phyloP scores from a whole-genome alignment of 306 rosid species.

The Fragaria nilgerrensis region DNA sequence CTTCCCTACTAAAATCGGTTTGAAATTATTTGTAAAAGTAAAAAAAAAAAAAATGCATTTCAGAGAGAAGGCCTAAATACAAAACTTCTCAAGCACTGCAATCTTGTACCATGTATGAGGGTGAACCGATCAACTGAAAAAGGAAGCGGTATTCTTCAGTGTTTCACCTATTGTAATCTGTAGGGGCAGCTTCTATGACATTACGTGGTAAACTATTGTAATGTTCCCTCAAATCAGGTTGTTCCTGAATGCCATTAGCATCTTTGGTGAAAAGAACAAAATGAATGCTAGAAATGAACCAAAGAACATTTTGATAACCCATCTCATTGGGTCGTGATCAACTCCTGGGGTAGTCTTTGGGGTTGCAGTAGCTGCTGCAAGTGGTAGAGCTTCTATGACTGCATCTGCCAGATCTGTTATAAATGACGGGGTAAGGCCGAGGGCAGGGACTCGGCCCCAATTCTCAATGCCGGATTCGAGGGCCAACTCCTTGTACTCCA shows the following conservation, averaged over 20 bases:
- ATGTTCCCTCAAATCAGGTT: conserved; percentile 36
- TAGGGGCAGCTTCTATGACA: not conserved
- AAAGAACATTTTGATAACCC: conserved; percentile 59
- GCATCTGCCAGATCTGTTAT: conserved; percentile 90
- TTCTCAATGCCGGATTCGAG: conserved; percentile 88
- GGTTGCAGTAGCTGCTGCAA: conserved; percentile 62
- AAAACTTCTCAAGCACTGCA: not conserved
- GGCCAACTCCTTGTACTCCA: conserved; percentile 92
- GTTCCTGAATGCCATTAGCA: conserved; percentile 57
- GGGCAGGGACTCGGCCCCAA: conserved; percentile 99
- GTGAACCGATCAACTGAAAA: not conserved
- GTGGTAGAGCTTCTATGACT: conserved; percentile 89
- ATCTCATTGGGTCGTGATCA: conserved; percentile 47
- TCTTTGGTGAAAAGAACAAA: conserved; percentile 71
- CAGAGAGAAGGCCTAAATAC: not conserved
- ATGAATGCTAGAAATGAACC: conserved; percentile 74
- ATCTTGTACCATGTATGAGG: not conserved
- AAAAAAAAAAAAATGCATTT: not conserved
- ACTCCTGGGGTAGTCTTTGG: conserved; percentile 36
- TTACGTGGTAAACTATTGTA: not conserved
- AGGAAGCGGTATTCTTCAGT: not conserved
- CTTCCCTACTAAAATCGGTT: not conserved
- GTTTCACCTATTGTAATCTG: not conserved
- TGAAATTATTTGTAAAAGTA: too few relatives aligned
- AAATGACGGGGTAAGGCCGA: conserved; percentile 79